Evolutionary conservation across 2,329 filamentous ascomycete genomes (phyloP), one percentile per base, ranked within the genome.

Genomic region (Aspergillus ochraceus): DNA sequence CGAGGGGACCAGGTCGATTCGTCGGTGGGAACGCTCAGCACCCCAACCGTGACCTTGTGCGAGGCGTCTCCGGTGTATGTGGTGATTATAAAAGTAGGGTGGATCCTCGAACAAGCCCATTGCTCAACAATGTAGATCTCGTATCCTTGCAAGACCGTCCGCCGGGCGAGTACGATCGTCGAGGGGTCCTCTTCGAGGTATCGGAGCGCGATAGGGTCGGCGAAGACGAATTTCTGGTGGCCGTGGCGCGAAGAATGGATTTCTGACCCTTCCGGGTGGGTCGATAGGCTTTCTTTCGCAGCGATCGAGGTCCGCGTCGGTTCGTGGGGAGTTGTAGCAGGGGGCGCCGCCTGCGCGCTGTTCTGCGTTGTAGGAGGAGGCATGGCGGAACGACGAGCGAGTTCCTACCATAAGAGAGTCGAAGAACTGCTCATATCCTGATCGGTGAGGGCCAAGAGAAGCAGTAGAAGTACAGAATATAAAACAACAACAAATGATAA

Each of bases 41-140:
- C 88, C 3, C 90, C 88, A 4, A 91, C 92, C 9, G 89, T 78
- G n/a, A 96, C 87, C 0, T 83, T 85, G 74, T 97, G 90, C 36
- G 87, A 87, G 36, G 86, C 83, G 68, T 97, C 92, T 57, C 94
- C 95, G 0, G 94, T 98, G 71, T 95, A 97, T 3, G 93, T 97
- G 47, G 90, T 90, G 65, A 98, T 96, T 53, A 96, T 86, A 64
- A 96, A 90, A 17, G 94, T 97, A 0, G 94, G 94, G 63, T 96
- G 92, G 58, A 88, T 85, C 55, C 95, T 87, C 12, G 94, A 97
- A 76, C 93, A 97, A 6, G 92, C 92, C 95, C 95, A 99, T 81
- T 99, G 95, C 75, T 98, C 95, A 65, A 98, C 92, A 17, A 98
- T 79, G 76, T 98, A 98, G 62, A 94, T 83, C 75, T 98, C 93